These are phyloP conservation scores for Globomyces sp. DNA, from an alignment of 371 early-diverging fungal genomes.

Conservation along the genomic window DNA sequence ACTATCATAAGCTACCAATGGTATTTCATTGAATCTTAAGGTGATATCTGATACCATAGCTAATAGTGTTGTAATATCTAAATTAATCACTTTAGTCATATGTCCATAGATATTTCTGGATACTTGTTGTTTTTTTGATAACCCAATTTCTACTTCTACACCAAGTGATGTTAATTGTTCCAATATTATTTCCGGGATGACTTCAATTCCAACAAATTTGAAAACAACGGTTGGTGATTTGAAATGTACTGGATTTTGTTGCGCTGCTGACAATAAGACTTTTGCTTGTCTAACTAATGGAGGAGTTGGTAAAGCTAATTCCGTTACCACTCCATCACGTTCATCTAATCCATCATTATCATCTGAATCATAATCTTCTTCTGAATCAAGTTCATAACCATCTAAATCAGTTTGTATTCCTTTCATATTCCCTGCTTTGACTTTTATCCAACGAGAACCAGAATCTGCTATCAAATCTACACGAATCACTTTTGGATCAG, in stretches of 20 bases:
- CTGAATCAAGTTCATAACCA: conserved; percentile 1
- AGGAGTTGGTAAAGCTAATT: conserved; percentile 21
- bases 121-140: conserved; percentile 25
- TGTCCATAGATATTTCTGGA: conserved; percentile 5
- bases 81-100: conserved; percentile 41
- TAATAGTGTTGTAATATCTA: conserved; percentile 58
- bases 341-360: conserved; percentile 19
- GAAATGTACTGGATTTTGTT: conserved; percentile 55
- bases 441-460: conserved; percentile 57
- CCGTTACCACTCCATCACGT: conserved; percentile 23
- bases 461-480: conserved; percentile 49
- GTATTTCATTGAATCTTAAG: conserved; percentile 46
- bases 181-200: conserved; percentile 42
- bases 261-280: conserved; percentile 42
- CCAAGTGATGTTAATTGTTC: conserved; percentile 42
- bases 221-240: conserved; percentile 52
- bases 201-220: conserved; percentile 55
- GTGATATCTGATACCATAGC: conserved; percentile 52
- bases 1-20: conserved; percentile 27
- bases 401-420: conserved; percentile 45
- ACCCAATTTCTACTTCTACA: conserved; percentile 21
- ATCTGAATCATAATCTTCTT: conserved; percentile 45
- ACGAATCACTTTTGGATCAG: conserved; percentile 7
- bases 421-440: conserved; percentile 48
- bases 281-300: conserved; percentile 55